Conservation (phyloP, 768 basidiomycete species). For the Suillus paluster region DNA sequence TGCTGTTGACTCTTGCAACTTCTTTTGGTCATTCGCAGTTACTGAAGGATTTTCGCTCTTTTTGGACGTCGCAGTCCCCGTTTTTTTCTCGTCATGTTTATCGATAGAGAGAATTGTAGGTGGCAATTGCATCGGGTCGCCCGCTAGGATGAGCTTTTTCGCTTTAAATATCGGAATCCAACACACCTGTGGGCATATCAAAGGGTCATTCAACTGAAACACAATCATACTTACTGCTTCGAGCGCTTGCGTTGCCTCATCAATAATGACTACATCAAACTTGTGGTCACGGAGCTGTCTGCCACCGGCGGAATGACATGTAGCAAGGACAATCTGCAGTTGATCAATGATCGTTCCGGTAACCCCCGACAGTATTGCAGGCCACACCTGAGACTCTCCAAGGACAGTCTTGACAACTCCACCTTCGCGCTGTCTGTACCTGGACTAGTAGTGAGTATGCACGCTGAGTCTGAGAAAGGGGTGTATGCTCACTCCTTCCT, state of each 20-base stretch:
- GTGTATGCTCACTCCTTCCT: conserved; percentile 77
- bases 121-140: conserved; percentile 95
- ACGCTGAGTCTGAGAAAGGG: not conserved
- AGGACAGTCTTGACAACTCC: conserved; percentile 84
- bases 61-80: conserved; percentile 7
- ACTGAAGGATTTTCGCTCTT: conserved; percentile 10
- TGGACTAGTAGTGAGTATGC: conserved; percentile 31
- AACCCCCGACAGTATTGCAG: not conserved
- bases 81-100: conserved; percentile 41
- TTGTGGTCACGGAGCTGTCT: conserved; percentile 73
- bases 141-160: conserved; percentile 87
- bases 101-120: conserved; percentile 85
- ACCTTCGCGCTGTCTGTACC: conserved; percentile 88
- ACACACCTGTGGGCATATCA: conserved; percentile 44
- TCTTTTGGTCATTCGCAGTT: conserved; percentile 6
- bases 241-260: conserved; percentile 96
- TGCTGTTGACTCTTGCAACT: conserved; percentile 1
- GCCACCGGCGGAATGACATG: conserved; percentile 93
- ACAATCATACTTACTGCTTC: conserved; percentile 66
- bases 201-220: not conserved
- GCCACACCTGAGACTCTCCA: conserved; percentile 68
- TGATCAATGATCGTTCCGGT: not conserved
- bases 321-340: conserved; percentile 80
- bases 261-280: conserved; percentile 95
- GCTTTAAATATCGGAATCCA: conserved; percentile 96